phyloP scores from a whole-genome alignment of 2,329 filamentous ascomycete species.

The Cryphonectria radicalis region DNA sequence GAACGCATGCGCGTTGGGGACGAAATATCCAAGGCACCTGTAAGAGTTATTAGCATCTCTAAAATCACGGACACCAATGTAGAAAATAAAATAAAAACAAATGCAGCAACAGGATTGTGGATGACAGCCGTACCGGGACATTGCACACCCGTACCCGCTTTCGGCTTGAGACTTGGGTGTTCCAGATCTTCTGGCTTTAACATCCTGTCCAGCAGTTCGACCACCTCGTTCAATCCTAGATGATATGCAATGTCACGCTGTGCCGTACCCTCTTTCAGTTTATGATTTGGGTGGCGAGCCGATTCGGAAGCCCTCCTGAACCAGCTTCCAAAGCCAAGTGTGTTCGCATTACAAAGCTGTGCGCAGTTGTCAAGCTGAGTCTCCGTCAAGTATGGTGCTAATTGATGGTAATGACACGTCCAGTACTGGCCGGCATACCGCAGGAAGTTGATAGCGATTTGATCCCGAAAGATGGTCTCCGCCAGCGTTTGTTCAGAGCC shows the following conservation, averaged over 20 bases:
- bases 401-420: slow-evolving; percentile 8
- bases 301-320: slow-evolving; percentile 13
- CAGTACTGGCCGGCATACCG: slow-evolving; percentile 17
- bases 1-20: slow-evolving; percentile 2
- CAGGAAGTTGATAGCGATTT: slow-evolving; percentile 8
- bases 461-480: slow-evolving; percentile 15
- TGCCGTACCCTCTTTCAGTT: slow-evolving; percentile 11
- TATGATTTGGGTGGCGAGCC: slow-evolving; percentile 9
- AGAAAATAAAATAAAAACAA: not conserved
- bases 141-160: not conserved
- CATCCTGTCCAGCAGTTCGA: slow-evolving; percentile 14
- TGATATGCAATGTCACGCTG: slow-evolving; percentile 15
- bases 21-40: slow-evolving; percentile 3
- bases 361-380: slow-evolving; percentile 18
- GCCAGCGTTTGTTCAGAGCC: slow-evolving; percentile 6
- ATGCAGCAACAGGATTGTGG: not conserved
- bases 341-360: slow-evolving; percentile 17
- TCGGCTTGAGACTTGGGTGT: not conserved
- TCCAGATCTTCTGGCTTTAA: slow-evolving; percentile 9
- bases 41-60: not conserved
- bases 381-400: slow-evolving; percentile 9
- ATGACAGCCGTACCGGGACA: not conserved
- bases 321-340: slow-evolving; percentile 13
- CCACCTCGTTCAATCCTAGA: slow-evolving; percentile 12
- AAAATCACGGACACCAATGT: not conserved